Evolutionary conservation across 2,329 filamentous ascomycete genomes (phyloP).

Genomic region (Verticillium isaacii): DNA sequence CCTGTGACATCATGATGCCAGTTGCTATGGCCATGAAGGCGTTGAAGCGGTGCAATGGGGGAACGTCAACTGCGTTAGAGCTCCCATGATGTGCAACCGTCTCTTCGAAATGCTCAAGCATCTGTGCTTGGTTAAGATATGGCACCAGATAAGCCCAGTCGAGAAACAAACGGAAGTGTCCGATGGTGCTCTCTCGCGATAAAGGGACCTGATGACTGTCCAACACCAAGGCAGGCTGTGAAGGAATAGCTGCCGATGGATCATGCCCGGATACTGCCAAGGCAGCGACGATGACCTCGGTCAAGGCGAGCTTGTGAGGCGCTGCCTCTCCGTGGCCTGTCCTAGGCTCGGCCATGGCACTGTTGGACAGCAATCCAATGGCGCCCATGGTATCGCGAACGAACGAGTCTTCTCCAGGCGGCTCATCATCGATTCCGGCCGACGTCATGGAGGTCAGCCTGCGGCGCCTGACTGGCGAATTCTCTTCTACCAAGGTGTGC

Average conservation of each 20-base stretch:
- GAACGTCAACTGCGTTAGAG: not conserved
- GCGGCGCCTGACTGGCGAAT: too few relatives aligned
- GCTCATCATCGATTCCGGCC: not conserved
- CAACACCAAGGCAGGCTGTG: not conserved
- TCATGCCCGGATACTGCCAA: slow-evolving; percentile 5
- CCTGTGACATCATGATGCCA: slow-evolving; percentile 4
- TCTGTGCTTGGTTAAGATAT: not conserved
- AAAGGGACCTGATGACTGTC: slow-evolving; percentile 1
- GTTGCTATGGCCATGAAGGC: slow-evolving; percentile 5
- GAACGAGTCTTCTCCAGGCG: slow-evolving; percentile 4
- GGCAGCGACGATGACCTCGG: slow-evolving; percentile 3
- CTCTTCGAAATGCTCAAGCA: slow-evolving; percentile 5
- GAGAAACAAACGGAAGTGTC: not conserved
- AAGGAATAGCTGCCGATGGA: slow-evolving; percentile 2
- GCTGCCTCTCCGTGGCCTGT: not conserved
- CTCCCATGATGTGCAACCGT: not conserved
- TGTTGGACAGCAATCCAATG: slow-evolving; percentile 8
- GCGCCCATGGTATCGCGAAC: slow-evolving; percentile 9
- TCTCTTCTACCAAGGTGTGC: not conserved
- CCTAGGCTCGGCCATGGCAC: slow-evolving; percentile 8
- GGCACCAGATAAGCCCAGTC: not conserved
- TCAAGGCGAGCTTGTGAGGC: slow-evolving; percentile 2
- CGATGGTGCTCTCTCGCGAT: not conserved
- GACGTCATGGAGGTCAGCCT: not conserved
- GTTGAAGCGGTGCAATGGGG: slow-evolving; percentile 5